Base-by-base conservation (phyloP, 164 flowering plant species). In the Vitis riparia region DNA sequence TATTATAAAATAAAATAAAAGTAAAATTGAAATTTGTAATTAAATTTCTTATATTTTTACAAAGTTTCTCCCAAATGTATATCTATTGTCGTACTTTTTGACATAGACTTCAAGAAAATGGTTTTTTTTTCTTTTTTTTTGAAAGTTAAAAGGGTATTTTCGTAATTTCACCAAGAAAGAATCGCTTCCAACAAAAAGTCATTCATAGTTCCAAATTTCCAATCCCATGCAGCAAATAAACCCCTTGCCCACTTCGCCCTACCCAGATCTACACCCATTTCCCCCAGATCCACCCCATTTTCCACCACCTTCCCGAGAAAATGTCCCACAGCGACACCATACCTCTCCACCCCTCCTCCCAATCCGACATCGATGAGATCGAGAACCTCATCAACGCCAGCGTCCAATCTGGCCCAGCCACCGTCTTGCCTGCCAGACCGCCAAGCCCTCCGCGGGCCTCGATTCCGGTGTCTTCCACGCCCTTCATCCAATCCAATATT, bases 321-420 rank as follows among this genome's bases (percentile, higher is more conserved):
- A 89, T 87, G 91, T 82, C 90, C 11, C 83, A 86, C 80, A 72
- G 81, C 78, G 96, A 89, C 70, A 88, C 94, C 3, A 68, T 91
- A 17, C 97, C 98, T 6, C 91, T 94, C 51, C 91, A 94, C 74
- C 68, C 87, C 10, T 82, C 94, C 17, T 95, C 99, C 69, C 98
- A 95, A 76, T 92, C 99, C 7, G 99, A 95, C 81, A 91, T 95
- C 63, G 99, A 95, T 77, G 99, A 95, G 89, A 95, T 95, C 85
- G 99, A 95, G 74, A 88, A 83, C 74, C 94, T 95, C 66, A 95
- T 95, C 77, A 70, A 89, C 81, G 84, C 87, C 75, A 85, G 85
- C 71, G 82, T 88, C 64, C 88, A 81, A 16, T 73, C 91, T 10
- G 83, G 79, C 30, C 86, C 88, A 11, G 61, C 90, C 65, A 76